phyloP scores from a whole-genome alignment of 2,329 filamentous ascomycete genomes.

The Paraphoma sp. region DNA sequence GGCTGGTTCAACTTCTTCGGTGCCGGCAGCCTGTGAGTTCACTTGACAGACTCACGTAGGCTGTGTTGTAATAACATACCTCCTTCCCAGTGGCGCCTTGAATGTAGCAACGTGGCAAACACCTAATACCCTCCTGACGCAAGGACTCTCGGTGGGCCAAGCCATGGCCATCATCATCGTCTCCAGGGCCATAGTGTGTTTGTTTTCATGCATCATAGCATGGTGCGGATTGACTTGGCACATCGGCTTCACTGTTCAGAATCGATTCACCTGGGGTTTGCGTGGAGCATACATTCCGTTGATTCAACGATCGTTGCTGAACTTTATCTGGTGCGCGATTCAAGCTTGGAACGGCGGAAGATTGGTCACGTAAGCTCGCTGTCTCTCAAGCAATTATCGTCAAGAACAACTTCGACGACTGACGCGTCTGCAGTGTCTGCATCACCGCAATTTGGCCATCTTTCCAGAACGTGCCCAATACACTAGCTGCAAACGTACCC shows the following conservation, averaged over 20 bases:
- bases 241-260: constrained; percentile 16
- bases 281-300: constrained; percentile 46
- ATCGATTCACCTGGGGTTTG: constrained; percentile 20
- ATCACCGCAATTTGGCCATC: constrained; percentile 31
- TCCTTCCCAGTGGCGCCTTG: background rate
- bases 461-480: constrained; percentile 45
- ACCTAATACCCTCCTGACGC: background rate
- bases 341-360: constrained; percentile 45
- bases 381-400: background rate
- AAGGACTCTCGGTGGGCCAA: background rate
- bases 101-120: background rate
- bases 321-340: constrained; percentile 48
- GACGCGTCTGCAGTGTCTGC: constrained; percentile 7
- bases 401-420: background rate
- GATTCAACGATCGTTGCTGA: constrained; percentile 39
- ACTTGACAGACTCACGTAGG: no score
- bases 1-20: no score
- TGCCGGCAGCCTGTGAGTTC: no score
- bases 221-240: constrained; percentile 14
- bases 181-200: background rate
- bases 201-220: background rate
- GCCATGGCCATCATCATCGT: background rate
- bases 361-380: constrained; percentile 18
- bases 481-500: constrained; percentile 39
- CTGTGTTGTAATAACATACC: no score